Conservation (phyloP, 768 basidiomycete species). For the Termitomyces sp. region DNA sequence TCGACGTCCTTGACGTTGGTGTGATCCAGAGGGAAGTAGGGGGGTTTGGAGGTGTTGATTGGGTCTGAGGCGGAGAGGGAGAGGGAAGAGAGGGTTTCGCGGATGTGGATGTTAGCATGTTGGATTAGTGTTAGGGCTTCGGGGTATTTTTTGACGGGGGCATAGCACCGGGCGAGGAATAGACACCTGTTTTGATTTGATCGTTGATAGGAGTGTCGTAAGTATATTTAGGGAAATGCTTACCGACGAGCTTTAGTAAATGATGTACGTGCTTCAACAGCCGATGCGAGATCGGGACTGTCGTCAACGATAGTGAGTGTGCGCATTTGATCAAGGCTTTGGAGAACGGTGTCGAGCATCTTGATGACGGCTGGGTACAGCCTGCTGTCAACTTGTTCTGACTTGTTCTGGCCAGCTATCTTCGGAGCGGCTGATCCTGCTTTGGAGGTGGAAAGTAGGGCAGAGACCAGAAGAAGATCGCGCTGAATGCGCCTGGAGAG, state of each 20-base stretch:
- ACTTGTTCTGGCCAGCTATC: conserved; percentile 28
- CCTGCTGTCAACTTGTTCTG: conserved; percentile 59
- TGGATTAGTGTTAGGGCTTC: conserved; percentile 71
- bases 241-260: conserved; percentile 77
- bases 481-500: conserved; percentile 85
- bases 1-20: conserved; percentile 52
- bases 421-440: conserved; percentile 8
- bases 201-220: not conserved
- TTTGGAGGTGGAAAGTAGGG: conserved; percentile 47
- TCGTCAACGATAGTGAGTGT: conserved; percentile 84
- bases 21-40: conserved; percentile 53
- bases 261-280: conserved; percentile 71
- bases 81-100: conserved; percentile 60
- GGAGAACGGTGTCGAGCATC: conserved; percentile 79
- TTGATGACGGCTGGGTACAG: conserved; percentile 89
- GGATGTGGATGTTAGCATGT: conserved; percentile 68
- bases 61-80: conserved; percentile 45
- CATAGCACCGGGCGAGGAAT: conserved; percentile 76
- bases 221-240: conserved; percentile 11
- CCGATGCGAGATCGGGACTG: conserved; percentile 75
- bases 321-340: conserved; percentile 82
- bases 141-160: conserved; percentile 63
- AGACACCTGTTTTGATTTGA: conserved; percentile 46
- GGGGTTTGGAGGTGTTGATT: conserved; percentile 35
- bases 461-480: conserved; percentile 76